Conservation (phyloP, 257 asterid genomes). For the Solanum lycopersicoides region DNA sequence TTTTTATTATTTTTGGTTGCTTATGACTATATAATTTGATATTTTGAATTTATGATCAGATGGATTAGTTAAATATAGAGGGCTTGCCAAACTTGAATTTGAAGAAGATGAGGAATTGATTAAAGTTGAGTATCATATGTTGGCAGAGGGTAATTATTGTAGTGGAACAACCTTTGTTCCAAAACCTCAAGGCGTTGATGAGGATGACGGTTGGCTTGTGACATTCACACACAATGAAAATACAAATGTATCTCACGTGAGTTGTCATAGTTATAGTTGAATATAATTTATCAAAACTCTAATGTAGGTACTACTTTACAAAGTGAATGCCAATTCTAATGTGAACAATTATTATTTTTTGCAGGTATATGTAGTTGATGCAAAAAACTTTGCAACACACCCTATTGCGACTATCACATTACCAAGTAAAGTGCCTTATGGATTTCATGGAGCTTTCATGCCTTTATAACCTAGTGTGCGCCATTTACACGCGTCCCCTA, state of each 20-base stretch:
- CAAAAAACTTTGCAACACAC: conserved; percentile 11
- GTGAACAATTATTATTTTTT: background rate
- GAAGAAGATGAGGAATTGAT: background rate
- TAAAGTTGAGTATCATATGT: conserved; percentile 10
- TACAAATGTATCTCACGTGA: conserved; percentile 7
- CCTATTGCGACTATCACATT: conserved; percentile 16
- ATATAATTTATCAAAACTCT: background rate
- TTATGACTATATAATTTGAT: background rate
- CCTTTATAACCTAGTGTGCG: background rate
- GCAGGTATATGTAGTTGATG: conserved; percentile 27
- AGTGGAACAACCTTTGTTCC: conserved; percentile 13
- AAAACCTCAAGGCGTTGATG: background rate
- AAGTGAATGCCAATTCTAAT: background rate
- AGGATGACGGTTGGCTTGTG: conserved; percentile 32
- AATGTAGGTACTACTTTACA: background rate
- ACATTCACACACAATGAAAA: conserved; percentile 12
- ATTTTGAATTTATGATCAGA: background rate
- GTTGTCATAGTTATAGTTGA: background rate
- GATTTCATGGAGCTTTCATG: conserved; percentile 26
- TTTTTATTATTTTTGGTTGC: background rate
- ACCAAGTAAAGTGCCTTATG: conserved; percentile 25
- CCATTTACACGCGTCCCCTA: background rate
- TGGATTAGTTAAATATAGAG: background rate
- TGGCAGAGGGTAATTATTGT: conserved; percentile 8
- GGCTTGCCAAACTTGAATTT: background rate